These are phyloP conservation scores for Alternaria triticina DNA, from an alignment of 2,329 filamentous ascomycete genomes.

Conservation along the genomic window DNA sequence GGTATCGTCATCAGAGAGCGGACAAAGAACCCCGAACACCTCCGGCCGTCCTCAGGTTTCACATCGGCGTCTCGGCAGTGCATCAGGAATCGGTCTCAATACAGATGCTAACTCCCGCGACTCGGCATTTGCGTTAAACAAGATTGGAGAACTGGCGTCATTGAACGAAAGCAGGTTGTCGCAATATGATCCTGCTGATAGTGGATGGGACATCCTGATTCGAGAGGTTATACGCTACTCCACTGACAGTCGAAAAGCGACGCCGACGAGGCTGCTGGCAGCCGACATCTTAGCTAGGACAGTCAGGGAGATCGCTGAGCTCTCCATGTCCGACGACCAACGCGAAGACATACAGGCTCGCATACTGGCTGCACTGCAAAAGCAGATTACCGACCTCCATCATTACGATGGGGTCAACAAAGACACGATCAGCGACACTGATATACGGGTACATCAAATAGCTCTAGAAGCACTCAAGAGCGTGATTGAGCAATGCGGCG, in stretches of 20 bases:
- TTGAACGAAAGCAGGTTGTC: conserved; percentile 67
- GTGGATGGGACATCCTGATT: conserved; percentile 77
- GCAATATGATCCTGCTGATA: conserved; percentile 67
- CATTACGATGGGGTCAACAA: conserved; percentile 55
- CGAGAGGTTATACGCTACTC: conserved; percentile 60
- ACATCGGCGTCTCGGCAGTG: conserved; percentile 51
- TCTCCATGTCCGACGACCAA: conserved; percentile 57
- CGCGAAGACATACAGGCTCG: conserved; percentile 69
- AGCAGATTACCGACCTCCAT: conserved; percentile 66
- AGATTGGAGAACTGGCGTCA: conserved; percentile 54
- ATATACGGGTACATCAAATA: conserved; percentile 81
- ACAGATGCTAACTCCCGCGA: conserved; percentile 52
- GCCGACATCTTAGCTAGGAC: conserved; percentile 58
- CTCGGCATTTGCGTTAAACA: conserved; percentile 57
- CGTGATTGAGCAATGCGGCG: conserved; percentile 86
- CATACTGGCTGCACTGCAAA: conserved; percentile 70
- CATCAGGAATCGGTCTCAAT: conserved; percentile 50
- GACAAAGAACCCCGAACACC: conserved; percentile 29
- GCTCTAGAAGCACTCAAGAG: conserved; percentile 80
- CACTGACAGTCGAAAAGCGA: conserved; percentile 46
- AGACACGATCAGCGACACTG: conserved; percentile 66
- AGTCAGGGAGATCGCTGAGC: conserved; percentile 54
- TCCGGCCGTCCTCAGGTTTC: conserved; percentile 35
- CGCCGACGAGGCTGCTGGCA: conserved; percentile 56
- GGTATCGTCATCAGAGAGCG: conserved; percentile 27